phyloP scores from a whole-genome alignment of 2,329 filamentous ascomycete species.

The Fusarium sp. region DNA sequence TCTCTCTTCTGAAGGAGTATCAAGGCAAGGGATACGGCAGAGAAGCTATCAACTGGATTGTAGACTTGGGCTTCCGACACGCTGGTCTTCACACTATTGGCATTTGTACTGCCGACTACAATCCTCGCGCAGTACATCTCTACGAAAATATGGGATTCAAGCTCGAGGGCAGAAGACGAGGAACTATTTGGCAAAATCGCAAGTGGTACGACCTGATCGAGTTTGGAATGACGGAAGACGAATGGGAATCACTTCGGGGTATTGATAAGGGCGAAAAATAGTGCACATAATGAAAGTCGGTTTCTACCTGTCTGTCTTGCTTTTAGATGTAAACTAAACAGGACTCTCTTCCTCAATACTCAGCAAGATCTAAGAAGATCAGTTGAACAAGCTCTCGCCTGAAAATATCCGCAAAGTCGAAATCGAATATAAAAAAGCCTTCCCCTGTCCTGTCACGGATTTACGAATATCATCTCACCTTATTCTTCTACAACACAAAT shows the following conservation, averaged over 20 bases:
- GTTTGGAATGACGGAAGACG: conserved; percentile 55
- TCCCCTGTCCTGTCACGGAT: too few relatives aligned
- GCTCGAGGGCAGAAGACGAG: conserved; percentile 24
- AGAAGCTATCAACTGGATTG: conserved; percentile 23
- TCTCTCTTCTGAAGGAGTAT: neutral
- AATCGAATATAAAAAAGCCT: too few relatives aligned
- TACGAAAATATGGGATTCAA: conserved; percentile 17
- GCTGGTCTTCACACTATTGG: conserved; percentile 19
- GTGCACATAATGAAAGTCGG: too few relatives aligned
- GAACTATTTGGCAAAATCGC: conserved; percentile 59
- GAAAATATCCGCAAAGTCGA: too few relatives aligned
- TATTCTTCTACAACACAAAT: too few relatives aligned
- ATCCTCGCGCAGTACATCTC: neutral
- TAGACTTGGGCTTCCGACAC: conserved; percentile 22
- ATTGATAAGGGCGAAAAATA: neutral
- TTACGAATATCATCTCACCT: too few relatives aligned
- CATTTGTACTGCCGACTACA: neutral
- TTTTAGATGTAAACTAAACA: too few relatives aligned
- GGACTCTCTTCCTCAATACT: too few relatives aligned
- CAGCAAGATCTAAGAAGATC: too few relatives aligned
- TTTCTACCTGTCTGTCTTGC: too few relatives aligned
- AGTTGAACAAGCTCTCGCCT: too few relatives aligned
- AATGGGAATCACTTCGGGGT: conserved; percentile 50
- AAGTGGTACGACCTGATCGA: conserved; percentile 54
- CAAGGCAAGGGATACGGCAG: conserved; percentile 18